These are phyloP conservation scores for Fusarium haematococcum DNA, from an alignment of 2,329 filamentous ascomycete species.

Conservation along the genomic window DNA sequence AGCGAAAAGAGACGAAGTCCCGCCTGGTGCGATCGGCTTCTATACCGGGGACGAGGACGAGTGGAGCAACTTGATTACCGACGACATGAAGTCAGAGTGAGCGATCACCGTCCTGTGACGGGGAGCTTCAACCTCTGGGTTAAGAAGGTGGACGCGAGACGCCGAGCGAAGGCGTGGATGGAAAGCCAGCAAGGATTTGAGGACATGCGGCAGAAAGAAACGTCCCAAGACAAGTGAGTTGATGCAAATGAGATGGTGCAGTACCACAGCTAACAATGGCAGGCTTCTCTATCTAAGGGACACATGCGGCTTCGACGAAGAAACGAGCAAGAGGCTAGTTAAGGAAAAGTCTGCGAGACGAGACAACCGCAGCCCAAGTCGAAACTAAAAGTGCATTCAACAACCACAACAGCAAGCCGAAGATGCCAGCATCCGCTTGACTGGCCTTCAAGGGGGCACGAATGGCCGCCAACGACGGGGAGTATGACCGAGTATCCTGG, in stretches of 20 bases:
- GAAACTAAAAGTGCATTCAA: conserved; percentile 22
- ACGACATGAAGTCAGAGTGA: conserved; percentile 89
- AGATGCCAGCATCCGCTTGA: background rate
- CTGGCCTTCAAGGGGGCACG: background rate
- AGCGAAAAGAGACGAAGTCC: conserved; percentile 95
- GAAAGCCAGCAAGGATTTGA: conserved; percentile 81
- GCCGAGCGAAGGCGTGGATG: conserved; percentile 76
- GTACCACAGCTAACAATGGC: conserved; percentile 36
- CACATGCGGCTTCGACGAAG: conserved; percentile 65
- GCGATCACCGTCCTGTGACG: conserved; percentile 93
- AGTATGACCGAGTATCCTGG: conserved; percentile 18
- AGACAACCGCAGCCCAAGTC: conserved; percentile 43
- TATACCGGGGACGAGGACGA: conserved; percentile 85
- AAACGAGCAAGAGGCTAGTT: conserved; percentile 62
- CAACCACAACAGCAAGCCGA: background rate
- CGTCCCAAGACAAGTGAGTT: conserved; percentile 81
- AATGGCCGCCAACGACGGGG: background rate
- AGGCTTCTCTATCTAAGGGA: conserved; percentile 65
- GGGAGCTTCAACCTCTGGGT: conserved; percentile 85
- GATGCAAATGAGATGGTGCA: background rate
- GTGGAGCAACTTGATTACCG: conserved; percentile 90
- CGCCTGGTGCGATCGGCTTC: conserved; percentile 94
- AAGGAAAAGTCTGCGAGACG: conserved; percentile 53
- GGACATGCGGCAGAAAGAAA: conserved; percentile 75
- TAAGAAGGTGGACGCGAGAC: conserved; percentile 80